Percentiles rank a stretch among this genome's conserved stretches.
These are phyloP conservation scores for Pythium guiyangense DNA, from an alignment of 352 stramenopile genomes.

Conservation along the genomic window DNA sequence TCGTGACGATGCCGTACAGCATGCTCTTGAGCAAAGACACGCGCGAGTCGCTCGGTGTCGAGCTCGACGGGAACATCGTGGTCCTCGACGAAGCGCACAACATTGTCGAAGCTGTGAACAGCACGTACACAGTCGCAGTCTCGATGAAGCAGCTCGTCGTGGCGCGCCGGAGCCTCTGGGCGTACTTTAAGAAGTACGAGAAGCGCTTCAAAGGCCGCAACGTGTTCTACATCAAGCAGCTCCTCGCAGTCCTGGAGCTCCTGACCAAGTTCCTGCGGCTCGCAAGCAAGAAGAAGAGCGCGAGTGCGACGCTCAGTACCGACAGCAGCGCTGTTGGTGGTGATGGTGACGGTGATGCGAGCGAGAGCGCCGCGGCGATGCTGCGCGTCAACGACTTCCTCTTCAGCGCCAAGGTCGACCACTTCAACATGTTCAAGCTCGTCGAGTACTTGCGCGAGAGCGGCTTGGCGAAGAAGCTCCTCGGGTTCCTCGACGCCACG, in stretches of 20 bases:
- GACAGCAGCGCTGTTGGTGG: too few species aligned
- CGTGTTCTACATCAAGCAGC: constrained; percentile 87
- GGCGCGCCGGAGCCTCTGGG: constrained; percentile 69
- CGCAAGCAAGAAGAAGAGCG: constrained; percentile 24
- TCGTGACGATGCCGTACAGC: constrained; percentile 90
- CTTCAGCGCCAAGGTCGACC: constrained; percentile 70
- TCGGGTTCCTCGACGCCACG: constrained; percentile 69
- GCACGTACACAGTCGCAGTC: constrained; percentile 81
- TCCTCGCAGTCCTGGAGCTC: constrained; percentile 70
- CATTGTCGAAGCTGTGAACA: constrained; percentile 95
- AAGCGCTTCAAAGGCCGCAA: constrained; percentile 86
- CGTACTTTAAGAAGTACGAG: constrained; percentile 87
- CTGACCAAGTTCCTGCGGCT: constrained; percentile 77
- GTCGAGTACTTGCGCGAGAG: constrained; percentile 77
- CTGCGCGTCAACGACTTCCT: constrained; percentile 86
- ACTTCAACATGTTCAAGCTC: constrained; percentile 91
- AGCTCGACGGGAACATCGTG: constrained; percentile 89
- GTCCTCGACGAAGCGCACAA: constrained; percentile 99
- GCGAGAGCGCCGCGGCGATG: constrained; percentile 36
- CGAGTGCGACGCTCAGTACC: neutral
- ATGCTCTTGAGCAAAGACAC: constrained; percentile 91
- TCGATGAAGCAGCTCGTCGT: constrained; percentile 74
- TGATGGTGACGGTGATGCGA: constrained; percentile 25
- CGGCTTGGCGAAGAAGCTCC: constrained; percentile 76
- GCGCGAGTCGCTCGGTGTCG: constrained; percentile 86